Evolutionary conservation across 805 yeast species (phyloP).

Genomic region (Yamadazyma philogaea): DNA sequence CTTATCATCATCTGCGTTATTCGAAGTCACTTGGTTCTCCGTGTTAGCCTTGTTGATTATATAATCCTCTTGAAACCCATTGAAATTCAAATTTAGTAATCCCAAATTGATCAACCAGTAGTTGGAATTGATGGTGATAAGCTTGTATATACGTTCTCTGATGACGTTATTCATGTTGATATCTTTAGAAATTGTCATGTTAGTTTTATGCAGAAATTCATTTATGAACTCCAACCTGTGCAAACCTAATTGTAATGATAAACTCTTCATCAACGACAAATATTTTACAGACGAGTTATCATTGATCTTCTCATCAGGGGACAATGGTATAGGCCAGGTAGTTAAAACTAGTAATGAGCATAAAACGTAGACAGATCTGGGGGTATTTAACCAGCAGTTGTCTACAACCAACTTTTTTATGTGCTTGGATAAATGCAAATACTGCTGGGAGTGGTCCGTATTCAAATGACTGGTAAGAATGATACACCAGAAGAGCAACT

Average conservation of each 20-base stretch:
- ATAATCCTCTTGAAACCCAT: constrained; percentile 35
- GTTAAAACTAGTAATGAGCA: constrained; percentile 40
- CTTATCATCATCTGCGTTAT: constrained; percentile 16
- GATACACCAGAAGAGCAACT: constrained; percentile 41
- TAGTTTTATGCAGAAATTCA: constrained; percentile 39
- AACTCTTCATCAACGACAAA: constrained; percentile 36
- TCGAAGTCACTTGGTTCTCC: constrained; percentile 15
- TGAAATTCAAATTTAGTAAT: constrained; percentile 28
- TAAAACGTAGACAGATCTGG: constrained; percentile 39
- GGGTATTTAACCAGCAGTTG: constrained; percentile 44
- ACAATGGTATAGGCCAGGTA: constrained; percentile 43
- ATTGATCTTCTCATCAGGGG: constrained; percentile 19
- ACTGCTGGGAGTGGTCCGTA: constrained; percentile 15
- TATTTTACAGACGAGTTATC: constrained; percentile 36
- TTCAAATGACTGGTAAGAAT: constrained; percentile 33
- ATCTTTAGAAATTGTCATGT: constrained; percentile 22
- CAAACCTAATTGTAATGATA: constrained; percentile 41
- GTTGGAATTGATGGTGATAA: constrained; percentile 40
- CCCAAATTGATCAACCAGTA: constrained; percentile 43
- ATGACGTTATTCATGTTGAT: constrained; percentile 31
- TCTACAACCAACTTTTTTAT: constrained; percentile 38
- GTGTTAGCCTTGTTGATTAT: constrained; percentile 30
- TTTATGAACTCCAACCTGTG: constrained; percentile 40
- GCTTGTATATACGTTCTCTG: constrained; percentile 42
- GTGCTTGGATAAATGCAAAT: constrained; percentile 27